These are phyloP conservation scores for Tetrapisispora phaffii DNA, from an alignment of 805 yeast species.

Conservation along the genomic window DNA sequence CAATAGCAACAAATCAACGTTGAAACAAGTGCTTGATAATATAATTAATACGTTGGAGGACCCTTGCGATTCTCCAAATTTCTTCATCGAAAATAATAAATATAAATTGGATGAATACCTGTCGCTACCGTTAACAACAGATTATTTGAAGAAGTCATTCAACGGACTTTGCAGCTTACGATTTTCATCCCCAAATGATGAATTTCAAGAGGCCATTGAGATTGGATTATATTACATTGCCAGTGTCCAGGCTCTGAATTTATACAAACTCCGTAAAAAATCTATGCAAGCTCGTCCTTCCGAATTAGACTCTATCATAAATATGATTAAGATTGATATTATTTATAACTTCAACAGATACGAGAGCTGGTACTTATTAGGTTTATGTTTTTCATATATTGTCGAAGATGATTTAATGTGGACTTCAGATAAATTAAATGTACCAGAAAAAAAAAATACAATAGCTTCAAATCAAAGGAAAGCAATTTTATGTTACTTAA, in stretches of 20 bases:
- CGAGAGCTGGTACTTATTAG: constrained; percentile 82
- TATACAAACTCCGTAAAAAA: constrained; percentile 51
- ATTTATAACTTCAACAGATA: constrained; percentile 54
- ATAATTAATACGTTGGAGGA: constrained; percentile 64
- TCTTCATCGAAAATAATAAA: constrained; percentile 38
- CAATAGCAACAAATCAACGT: constrained; percentile 51
- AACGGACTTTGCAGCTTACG: constrained; percentile 37
- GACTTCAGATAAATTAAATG: constrained; percentile 75
- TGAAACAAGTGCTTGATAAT: constrained; percentile 62
- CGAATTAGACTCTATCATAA: constrained; percentile 67
- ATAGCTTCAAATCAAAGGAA: constrained; percentile 61
- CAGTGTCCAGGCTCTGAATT: constrained; percentile 25
- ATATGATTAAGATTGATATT: constrained; percentile 56
- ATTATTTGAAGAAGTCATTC: constrained; percentile 40
- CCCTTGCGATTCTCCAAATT: constrained; percentile 38
- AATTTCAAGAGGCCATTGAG: constrained; percentile 45
- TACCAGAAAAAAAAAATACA: constrained; percentile 45
- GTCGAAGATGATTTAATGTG: constrained; percentile 89
- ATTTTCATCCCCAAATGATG: constrained; percentile 27
- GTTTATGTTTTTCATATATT: constrained; percentile 64
- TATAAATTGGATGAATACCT: constrained; percentile 39
- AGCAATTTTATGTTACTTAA: constrained; percentile 60
- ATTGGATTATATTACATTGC: constrained; percentile 46
- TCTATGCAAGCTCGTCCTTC: constrained; percentile 73
- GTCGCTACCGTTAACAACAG: constrained; percentile 36